Evolutionary conservation across 2,329 filamentous ascomycete genomes (phyloP), one percentile per base, ranked within the genome.

Genomic region (Fusarium avenaceum): DNA sequence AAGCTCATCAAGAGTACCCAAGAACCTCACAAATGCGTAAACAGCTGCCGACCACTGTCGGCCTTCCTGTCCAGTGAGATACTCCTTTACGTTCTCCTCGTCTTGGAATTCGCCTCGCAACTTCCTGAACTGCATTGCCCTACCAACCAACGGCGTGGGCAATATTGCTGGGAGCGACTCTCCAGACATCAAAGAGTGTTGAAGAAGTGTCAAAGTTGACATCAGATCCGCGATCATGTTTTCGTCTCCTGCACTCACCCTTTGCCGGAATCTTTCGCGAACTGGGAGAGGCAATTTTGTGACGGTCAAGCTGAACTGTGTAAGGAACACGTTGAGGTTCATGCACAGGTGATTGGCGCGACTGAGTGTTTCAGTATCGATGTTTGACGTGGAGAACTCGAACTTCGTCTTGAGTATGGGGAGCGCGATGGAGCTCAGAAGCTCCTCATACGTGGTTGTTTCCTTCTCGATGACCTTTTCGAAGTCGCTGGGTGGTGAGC

Each of bases 311-410:
- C 59, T 63, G 24, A 63, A 63, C 17, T 63, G 59, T 2, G 59
- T 53, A 9, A 63, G 24, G 4, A 63, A 63, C 24, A 63, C 48
- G 17, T 63, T 63, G 20, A 63, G 57, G 2, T 56, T 63, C 7
- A 45, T 63, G 38, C 59, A 63, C 4, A 63, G 26, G 15, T 63
- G 43, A 15, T 62, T 63, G 1, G 57, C 48, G 3, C 43, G 57
- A n/a, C 57, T 44, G 15, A 63, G 59, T 2, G 59, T 63, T 24
- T 55, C 24, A 3, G 57, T 63, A 3, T 63, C 59, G 4, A 63
- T 42, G 11, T 63, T 63, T 6, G 59, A 63, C 6, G 59, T 63
- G 7, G 59, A 63, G 38, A 63, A 63, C 24, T 63, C 59, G 13
- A 63, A 63, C 13, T 63, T 63, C 3, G 59, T 63, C 30, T 63